phyloP scores from a whole-genome alignment of 352 stramenopile genomes.

The Pythium monospermum region DNA sequence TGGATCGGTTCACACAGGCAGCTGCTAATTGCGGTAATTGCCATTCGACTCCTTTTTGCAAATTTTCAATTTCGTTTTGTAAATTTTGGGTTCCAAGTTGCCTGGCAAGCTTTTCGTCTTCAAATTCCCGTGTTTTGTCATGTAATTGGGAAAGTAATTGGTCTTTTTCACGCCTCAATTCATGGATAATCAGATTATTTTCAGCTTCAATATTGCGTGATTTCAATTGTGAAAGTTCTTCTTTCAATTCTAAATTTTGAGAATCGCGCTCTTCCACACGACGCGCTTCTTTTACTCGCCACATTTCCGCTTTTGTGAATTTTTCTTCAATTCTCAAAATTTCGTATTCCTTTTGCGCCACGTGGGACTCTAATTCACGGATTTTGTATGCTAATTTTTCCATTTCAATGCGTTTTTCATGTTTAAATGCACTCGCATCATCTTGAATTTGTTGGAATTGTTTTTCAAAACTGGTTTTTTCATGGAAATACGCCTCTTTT shows the following conservation, averaged over 20 bases:
- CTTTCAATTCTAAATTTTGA: constrained; percentile 40
- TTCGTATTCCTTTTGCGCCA: constrained; percentile 55
- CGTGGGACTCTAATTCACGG: constrained; percentile 40
- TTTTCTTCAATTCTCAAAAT: constrained; percentile 32
- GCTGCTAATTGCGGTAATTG: constrained; percentile 48
- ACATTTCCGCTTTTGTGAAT: constrained; percentile 43
- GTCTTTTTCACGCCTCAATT: constrained; percentile 32
- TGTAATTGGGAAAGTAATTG: constrained; percentile 18
- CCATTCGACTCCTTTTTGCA: constrained; percentile 39
- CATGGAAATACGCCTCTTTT: constrained; percentile 22
- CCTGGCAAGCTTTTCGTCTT: background rate
- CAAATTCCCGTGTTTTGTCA: constrained; percentile 1
- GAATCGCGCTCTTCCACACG: constrained; percentile 47
- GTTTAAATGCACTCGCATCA: constrained; percentile 24
- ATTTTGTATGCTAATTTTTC: constrained; percentile 41
- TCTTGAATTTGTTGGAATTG: constrained; percentile 29
- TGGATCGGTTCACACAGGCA: constrained; percentile 37
- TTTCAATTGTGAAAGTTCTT: constrained; percentile 39
- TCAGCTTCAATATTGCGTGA: constrained; percentile 39
- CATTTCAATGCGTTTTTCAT: constrained; percentile 30
- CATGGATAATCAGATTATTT: constrained; percentile 36
- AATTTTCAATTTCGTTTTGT: constrained; percentile 19
- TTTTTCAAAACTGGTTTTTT: constrained; percentile 34
- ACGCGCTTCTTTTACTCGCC: constrained; percentile 40
- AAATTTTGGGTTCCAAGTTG: background rate